phyloP scores from a whole-genome alignment of 768 basidiomycete species.

The Punctularia strigosozonata region DNA sequence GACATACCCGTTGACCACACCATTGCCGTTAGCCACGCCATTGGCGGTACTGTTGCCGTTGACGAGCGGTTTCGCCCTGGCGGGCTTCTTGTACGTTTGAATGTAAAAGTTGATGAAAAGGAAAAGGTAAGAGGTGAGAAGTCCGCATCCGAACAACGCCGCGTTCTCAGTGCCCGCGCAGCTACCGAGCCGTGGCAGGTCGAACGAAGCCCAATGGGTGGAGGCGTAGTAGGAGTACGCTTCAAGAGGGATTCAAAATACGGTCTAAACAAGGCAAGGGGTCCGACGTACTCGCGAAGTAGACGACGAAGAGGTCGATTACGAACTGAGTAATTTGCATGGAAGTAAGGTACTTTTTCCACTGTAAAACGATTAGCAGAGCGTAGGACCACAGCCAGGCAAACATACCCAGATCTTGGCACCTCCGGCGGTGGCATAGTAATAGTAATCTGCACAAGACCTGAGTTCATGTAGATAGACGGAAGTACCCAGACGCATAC shows the following conservation, averaged over 20 bases:
- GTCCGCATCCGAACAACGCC: conserved; percentile 78
- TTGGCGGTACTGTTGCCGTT: conserved; percentile 35
- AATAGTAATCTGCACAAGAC: conserved; percentile 77
- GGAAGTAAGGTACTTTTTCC: conserved; percentile 96
- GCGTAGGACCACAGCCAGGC: too few species aligned
- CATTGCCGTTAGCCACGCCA: conserved; percentile 28
- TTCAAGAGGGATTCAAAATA: conserved; percentile 6
- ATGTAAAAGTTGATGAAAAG: conserved; percentile 96
- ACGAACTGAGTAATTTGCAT: conserved; percentile 97
- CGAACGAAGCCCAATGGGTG: conserved; percentile 48
- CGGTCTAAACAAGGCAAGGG: neutral
- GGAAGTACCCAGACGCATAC: conserved; percentile 34
- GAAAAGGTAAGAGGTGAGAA: conserved; percentile 83
- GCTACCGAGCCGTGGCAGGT: too few species aligned
- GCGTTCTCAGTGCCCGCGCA: conserved; percentile 87
- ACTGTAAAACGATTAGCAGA: too few species aligned
- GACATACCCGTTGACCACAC: conserved; percentile 14
- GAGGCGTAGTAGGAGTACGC: conserved; percentile 78
- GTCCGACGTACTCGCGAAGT: conserved; percentile 91
- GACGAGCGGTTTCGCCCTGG: conserved; percentile 15
- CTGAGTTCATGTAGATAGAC: conserved; percentile 1
- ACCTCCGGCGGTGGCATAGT: conserved; percentile 96
- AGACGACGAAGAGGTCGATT: conserved; percentile 82
- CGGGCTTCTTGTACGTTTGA: conserved; percentile 68
- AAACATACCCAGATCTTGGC: conserved; percentile 83